Conservation (phyloP, 108 stramenopile genomes). For the Skeletonema grethae region DNA sequence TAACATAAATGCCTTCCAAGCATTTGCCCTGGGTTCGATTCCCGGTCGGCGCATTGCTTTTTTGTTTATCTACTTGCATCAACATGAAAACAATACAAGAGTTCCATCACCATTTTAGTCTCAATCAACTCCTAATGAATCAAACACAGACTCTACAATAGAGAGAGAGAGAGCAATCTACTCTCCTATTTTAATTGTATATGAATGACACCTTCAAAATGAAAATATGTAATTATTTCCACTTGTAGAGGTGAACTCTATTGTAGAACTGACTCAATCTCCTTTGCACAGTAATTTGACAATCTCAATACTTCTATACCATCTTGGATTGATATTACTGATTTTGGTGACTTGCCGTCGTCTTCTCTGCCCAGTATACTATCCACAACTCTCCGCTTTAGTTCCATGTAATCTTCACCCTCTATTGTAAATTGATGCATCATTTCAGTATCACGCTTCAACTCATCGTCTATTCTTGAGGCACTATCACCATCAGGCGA, state of each 20-base stretch:
- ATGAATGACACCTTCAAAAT: no score
- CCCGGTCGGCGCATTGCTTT: slow-evolving; percentile 87
- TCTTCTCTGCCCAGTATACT: slow-evolving; percentile 37
- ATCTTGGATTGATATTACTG: slow-evolving; percentile 70
- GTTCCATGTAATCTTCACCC: slow-evolving; percentile 71
- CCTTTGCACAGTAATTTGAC: slow-evolving; percentile 65
- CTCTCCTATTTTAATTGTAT: no score
- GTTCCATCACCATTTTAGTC: no score
- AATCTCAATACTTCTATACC: slow-evolving; percentile 76
- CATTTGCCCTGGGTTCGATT: slow-evolving; percentile 93
- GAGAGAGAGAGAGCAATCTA: no score
- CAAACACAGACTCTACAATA: no score
- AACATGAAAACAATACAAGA: no score
- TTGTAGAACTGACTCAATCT: slow-evolving; percentile 12
- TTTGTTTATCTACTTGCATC: no score
- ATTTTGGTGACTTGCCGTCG: slow-evolving; percentile 21
- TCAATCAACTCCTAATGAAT: no score
- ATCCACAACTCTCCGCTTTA: slow-evolving; percentile 64
- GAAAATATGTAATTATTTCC: no score
- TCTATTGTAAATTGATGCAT: slow-evolving; percentile 84
- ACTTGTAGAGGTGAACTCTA: no score
- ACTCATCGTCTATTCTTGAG: slow-evolving; percentile 40
- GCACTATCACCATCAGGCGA: slow-evolving; percentile 61
- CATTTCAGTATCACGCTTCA: slow-evolving; percentile 53
- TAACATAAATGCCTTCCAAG: slow-evolving; percentile 93